Evolutionary conservation across 192 early-diverging fungal species (phyloP), one percentile per base, ranked within the genome.

Genomic region (Linnemannia zychae): DNA sequence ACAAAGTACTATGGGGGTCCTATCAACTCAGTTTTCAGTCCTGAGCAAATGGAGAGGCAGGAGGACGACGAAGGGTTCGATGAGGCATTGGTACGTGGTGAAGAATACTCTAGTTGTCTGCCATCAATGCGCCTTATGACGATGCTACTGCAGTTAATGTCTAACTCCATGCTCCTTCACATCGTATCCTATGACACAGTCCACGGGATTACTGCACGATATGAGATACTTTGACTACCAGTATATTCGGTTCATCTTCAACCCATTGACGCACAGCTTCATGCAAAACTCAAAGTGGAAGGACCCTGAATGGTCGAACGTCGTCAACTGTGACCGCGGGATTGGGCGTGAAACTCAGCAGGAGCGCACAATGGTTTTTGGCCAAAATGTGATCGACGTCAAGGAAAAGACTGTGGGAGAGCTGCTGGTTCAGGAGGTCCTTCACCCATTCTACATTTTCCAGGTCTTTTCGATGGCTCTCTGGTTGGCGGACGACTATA

Each of bases 401-500:
- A 74, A 91, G 73, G 94, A 93, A 69, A 94, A 94, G 76, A 86
- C 94, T 0, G 87, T 87, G 12, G 76, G 77, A 28, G 88, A 92
- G 38, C 81, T 96, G 75, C 78, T 96, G 9, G 78, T 93, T 33
- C 92, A 95, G 80, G 95, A 96, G 81, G 89, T 95, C 20, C 86
- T 96, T 24, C 92, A 96, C 77, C 95, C 95, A 28, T 96, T 96
- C 82, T 95, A 95, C 86, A 90, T 96, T 67, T 96, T 96, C 75
- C 95, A 95, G 80, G 92, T 92, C 9, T 92, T 93, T 63, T 95
- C 94, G 66, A 92, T 96, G 28, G 63, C 94, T 7, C 89, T 96
- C 4, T 96, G 95, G 99, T 94, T 91, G 75, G 76, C 94, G 33
- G 99, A 99, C 74, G 92, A 98, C 84, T 99, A 99, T 88, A 95